A percentile compares a stretch with the other conserved stretches of the same genome.
Evolutionary conservation across 1,284 basidiomycete genomes (phyloP).

Genomic region (Heterobasidion irregulare): DNA sequence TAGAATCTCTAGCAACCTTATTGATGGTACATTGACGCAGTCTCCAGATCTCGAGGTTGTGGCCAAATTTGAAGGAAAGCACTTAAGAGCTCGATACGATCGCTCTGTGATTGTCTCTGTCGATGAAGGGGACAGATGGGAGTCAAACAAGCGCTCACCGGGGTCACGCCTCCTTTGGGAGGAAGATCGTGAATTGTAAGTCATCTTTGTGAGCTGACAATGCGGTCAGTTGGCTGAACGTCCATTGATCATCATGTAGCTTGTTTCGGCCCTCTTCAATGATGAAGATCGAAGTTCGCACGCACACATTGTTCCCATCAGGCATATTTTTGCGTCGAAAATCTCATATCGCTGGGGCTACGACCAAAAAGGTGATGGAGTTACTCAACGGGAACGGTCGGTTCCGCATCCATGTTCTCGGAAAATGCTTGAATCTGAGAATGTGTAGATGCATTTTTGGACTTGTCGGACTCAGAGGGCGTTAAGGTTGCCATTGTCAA

Average conservation of each 20-base stretch:
- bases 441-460: neutral
- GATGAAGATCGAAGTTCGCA: neutral
- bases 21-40: no score
- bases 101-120: neutral
- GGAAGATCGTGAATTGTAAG: neutral
- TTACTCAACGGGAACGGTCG: neutral
- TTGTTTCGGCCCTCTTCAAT: neutral
- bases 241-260: neutral
- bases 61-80: neutral
- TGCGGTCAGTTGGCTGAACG: neutral
- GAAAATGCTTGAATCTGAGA: neutral
- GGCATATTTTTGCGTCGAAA: neutral
- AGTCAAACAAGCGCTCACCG: neutral
- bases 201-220: neutral
- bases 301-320: neutral
- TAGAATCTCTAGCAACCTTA: no score
- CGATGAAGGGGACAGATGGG: neutral
- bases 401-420: neutral
- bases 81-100: neutral
- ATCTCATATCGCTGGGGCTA: neutral
- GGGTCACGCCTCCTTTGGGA: neutral
- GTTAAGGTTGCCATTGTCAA: neutral
- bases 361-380: neutral
- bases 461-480: neutral
- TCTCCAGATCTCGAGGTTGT: neutral